Percentiles rank a stretch among this genome's conserved stretches.
These are phyloP conservation scores for Pythium phragmiticola DNA, from an alignment of 352 stramenopile species.

Conservation along the genomic window DNA sequence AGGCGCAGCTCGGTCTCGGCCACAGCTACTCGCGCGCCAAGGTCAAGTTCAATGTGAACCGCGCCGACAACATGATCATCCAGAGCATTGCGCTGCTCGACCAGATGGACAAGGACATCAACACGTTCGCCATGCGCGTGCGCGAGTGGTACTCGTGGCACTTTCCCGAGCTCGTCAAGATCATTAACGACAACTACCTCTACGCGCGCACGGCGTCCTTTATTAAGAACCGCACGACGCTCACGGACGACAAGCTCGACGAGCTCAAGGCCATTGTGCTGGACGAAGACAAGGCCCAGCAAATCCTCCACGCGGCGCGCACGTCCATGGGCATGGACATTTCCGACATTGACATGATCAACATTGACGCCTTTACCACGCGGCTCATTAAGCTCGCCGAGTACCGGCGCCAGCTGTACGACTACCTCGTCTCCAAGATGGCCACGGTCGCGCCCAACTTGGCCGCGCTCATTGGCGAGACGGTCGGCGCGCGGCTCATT, in stretches of 20 bases:
- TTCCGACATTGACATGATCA: conserved; percentile 99
- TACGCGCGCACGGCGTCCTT: conserved; percentile 97
- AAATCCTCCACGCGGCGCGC: conserved; percentile 93
- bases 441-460: conserved; percentile 98
- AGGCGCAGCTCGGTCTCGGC: conserved; percentile 98
- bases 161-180: conserved; percentile 99
- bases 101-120: conserved; percentile 99
- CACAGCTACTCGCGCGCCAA: conserved; percentile 99
- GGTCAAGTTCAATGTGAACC: conserved; percentile 99
- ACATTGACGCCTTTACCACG: conserved; percentile 98
- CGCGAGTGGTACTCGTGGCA: conserved; percentile 99
- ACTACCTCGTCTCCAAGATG: conserved; percentile 98
- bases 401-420: conserved; percentile 95
- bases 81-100: conserved; percentile 99
- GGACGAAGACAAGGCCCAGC: conserved; percentile 95
- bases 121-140: conserved; percentile 99
- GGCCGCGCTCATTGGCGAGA: conserved; percentile 98
- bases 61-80: conserved; percentile 99
- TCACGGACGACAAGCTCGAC: conserved; percentile 80
- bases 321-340: conserved; percentile 99
- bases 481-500: conserved; percentile 98
- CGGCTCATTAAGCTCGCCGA: conserved; percentile 98
- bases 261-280: conserved; percentile 93
- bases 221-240: conserved; percentile 93
- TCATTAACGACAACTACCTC: conserved; percentile 99